Percentiles rank a stretch among this genome's conserved stretches.
phyloP scores from a whole-genome alignment of 345 rosid species.

The Crucihimalaya himalaica region DNA sequence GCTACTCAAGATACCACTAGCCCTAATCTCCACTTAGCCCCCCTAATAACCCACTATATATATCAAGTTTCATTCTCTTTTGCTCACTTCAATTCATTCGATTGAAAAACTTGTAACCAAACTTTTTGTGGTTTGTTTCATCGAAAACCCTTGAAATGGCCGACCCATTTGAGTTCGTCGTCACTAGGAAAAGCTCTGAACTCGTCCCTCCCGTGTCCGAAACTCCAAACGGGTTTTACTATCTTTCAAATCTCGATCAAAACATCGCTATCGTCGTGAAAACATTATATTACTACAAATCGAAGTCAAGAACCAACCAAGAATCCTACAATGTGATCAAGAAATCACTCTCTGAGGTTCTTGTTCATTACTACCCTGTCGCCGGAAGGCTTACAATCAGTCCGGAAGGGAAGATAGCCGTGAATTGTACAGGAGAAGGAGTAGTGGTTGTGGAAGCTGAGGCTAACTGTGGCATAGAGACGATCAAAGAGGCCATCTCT shows the following conservation, averaged over 20 bases:
- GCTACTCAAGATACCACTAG: background rate
- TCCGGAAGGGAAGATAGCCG: conserved; percentile 68
- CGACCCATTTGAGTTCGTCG: conserved; percentile 39
- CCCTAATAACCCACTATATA: background rate
- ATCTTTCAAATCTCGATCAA: conserved; percentile 79
- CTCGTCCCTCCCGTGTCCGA: conserved; percentile 61
- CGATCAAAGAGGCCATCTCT: conserved; percentile 55
- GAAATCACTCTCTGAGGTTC: conserved; percentile 60
- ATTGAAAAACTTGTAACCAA: no score
- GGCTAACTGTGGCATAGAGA: conserved; percentile 49
- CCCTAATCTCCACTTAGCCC: background rate
- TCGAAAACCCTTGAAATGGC: conserved; percentile 21
- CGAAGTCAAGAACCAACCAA: conserved; percentile 59
- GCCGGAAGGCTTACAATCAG: conserved; percentile 72
- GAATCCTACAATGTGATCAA: conserved; percentile 59
- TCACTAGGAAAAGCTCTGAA: conserved; percentile 45
- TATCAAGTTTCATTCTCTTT: background rate
- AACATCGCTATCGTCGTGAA: conserved; percentile 71
- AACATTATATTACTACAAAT: conserved; percentile 68
- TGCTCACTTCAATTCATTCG: background rate
- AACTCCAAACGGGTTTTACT: conserved; percentile 62
- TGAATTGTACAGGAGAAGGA: conserved; percentile 76
- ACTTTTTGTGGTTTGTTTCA: background rate
- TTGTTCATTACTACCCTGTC: conserved; percentile 66
- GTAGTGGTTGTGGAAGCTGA: conserved; percentile 79